These are phyloP conservation scores for Phaeolepiota aurea DNA, from an alignment of 768 basidiomycete species.

Conservation along the genomic window DNA sequence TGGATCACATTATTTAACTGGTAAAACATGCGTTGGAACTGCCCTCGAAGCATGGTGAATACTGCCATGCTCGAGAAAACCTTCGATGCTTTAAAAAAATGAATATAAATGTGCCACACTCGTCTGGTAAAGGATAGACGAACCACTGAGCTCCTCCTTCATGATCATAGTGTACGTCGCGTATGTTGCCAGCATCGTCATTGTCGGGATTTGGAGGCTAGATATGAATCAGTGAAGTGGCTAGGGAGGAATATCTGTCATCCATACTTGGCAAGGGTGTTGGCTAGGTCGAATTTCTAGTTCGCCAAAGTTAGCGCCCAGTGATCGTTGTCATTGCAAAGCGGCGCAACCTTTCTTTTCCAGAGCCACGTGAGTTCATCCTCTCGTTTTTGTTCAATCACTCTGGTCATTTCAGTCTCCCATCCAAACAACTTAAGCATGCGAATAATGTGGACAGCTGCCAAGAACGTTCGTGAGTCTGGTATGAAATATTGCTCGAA, in stretches of 20 bases:
- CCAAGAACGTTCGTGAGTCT: slow-evolving; percentile 35
- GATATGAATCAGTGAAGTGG: too few species aligned
- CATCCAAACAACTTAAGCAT: slow-evolving; percentile 74
- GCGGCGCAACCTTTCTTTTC: slow-evolving; percentile 34
- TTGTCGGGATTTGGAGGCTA: slow-evolving; percentile 52
- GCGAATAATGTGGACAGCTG: slow-evolving; percentile 49
- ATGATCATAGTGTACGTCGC: slow-evolving; percentile 41
- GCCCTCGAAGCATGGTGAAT: slow-evolving; percentile 52
- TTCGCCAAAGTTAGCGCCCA: too few species aligned
- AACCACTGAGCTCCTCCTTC: slow-evolving; percentile 24
- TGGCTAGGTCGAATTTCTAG: too few species aligned
- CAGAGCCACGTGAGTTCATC: slow-evolving; percentile 52
- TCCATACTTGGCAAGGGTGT: too few species aligned
- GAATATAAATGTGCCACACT: not conserved
- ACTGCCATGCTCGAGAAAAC: slow-evolving; percentile 50
- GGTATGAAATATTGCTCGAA: slow-evolving; percentile 50
- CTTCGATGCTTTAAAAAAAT: slow-evolving; percentile 18
- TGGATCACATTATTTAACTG: not conserved
- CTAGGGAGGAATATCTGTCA: too few species aligned
- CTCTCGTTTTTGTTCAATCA: slow-evolving; percentile 50
- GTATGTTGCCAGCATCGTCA: slow-evolving; percentile 61
- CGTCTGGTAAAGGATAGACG: not conserved
- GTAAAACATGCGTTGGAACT: slow-evolving; percentile 29
- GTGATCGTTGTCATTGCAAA: too few species aligned
- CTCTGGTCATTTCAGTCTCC: slow-evolving; percentile 48